Base-by-base conservation (phyloP, 1,284 basidiomycete genomes). In the Pulchroboletus neoregius region DNA sequence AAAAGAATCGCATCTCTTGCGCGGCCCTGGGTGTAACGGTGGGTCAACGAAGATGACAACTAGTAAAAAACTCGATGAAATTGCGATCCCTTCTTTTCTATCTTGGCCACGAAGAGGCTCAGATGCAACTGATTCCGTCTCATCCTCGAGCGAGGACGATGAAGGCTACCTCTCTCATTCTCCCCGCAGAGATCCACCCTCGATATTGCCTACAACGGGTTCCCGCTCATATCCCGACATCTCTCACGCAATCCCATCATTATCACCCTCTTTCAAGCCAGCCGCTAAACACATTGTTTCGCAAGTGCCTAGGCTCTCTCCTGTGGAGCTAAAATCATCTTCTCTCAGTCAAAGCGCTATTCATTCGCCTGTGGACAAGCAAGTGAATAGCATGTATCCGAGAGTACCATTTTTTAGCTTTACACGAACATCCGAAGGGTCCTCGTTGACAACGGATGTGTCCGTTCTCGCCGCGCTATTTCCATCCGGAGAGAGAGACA, bases 381-480 rank as follows among this genome's bases (percentile, higher is more conserved):
- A 45, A 39, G 23, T 33, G 41, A 46, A 43, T 20, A 38, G 11
- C 18, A 35, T 27, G 43, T 52, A 49, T 43, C 37, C 54, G 42
- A 48, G 65, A 16, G 72, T 82, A n/a, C 78, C 83, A 7, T 86
- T 87, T 67, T 87, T 86, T 64, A 84, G 77, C 52, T 83, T 87
- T 61, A 87, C 84, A n/a, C 73, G 82, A 50, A 85, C 84, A 13
- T 65, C 73, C n/a, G 84, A 87, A 67, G 82, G 83, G 6, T 82
- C 82, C 23, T 85, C 84, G 16, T 67, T 87, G 45, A 85, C 84
- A 2, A 79, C 84, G 1, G 80, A 83, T 40, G 78, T 79, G 5
- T 68, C 74, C 37, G 62, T 81, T 24, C 74, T 87, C 6, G 78
- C 84, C 12, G 68, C 76, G 22, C 67, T 87, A 6, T 87, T 87